phyloP scores from a whole-genome alignment of 805 yeast species.

The Starmerella kuoi region DNA sequence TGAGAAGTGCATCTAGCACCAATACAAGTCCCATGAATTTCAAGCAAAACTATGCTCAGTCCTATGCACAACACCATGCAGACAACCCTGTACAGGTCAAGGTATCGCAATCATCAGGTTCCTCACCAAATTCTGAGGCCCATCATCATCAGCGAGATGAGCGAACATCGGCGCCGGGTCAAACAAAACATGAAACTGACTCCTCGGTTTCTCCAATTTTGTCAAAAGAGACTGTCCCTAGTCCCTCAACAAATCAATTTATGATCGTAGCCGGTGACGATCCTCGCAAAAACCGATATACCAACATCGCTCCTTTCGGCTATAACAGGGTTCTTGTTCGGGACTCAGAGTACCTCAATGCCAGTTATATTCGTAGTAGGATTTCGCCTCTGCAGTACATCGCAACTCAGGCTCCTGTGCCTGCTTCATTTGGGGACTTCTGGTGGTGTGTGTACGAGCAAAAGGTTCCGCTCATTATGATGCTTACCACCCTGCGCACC shows the following conservation, averaged over 20 bases:
- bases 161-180: neutral
- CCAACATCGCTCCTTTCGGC: slow-evolving; percentile 78
- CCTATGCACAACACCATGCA: neutral
- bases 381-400: slow-evolving; percentile 41
- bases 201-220: neutral
- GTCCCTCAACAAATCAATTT: slow-evolving; percentile 25
- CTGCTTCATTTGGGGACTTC: slow-evolving; percentile 69
- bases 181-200: neutral
- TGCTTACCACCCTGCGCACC: slow-evolving; percentile 56
- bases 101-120: neutral
- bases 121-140: neutral
- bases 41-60: slow-evolving; percentile 4
- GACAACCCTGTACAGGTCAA: no score
- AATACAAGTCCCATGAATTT: slow-evolving; percentile 1
- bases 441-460: slow-evolving; percentile 68
- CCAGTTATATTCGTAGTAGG: slow-evolving; percentile 47
- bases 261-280: slow-evolving; percentile 65
- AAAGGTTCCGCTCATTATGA: slow-evolving; percentile 51
- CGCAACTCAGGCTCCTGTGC: slow-evolving; percentile 89
- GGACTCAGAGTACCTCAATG: slow-evolving; percentile 62
- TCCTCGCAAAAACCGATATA: slow-evolving; percentile 75
- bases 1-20: slow-evolving; percentile 1
- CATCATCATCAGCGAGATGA: no score
- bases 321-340: slow-evolving; percentile 62
- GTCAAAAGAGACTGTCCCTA: neutral